Conservation (phyloP, 2,329 filamentous ascomycete species). For the Pezicula rhizophila region DNA sequence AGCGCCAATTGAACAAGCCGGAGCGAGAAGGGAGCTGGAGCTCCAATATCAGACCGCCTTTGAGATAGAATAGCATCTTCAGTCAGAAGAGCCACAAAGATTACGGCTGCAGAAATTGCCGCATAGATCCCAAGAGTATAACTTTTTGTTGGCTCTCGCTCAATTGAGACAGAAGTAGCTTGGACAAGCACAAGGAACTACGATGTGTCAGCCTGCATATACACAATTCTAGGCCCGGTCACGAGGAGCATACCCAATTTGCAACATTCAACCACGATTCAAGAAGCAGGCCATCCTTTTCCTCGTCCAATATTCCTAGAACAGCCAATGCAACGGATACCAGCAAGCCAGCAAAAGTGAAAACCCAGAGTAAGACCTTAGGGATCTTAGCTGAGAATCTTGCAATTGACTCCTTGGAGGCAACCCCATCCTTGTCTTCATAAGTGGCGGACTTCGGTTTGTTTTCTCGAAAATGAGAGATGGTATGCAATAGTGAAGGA, state of each 20-base stretch:
- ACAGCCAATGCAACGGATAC: conserved; percentile 52
- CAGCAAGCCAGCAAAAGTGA: conserved; percentile 47
- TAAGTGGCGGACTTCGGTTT: conserved; percentile 42
- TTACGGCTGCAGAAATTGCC: conserved; percentile 40
- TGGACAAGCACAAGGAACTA: conserved; percentile 49
- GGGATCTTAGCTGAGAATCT: conserved; percentile 56
- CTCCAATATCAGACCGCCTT: conserved; percentile 12
- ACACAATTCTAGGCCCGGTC: conserved; percentile 1
- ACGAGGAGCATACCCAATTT: conserved; percentile 53
- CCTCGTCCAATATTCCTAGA: conserved; percentile 37
- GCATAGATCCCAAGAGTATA: conserved; percentile 49
- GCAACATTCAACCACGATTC: conserved; percentile 55
- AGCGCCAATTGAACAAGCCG: conserved; percentile 41
- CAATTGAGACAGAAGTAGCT: conserved; percentile 40
- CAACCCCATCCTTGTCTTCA: conserved; percentile 63
- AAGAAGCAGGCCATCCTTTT: conserved; percentile 36
- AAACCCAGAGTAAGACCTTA: conserved; percentile 47
- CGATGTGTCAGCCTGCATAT: conserved; percentile 10
- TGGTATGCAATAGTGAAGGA: conserved; percentile 31
- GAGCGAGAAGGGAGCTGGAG: conserved; percentile 34
- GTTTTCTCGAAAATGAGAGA: conserved; percentile 28
- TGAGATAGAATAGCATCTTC: conserved; percentile 37
- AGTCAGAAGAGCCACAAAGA: conserved; percentile 37
- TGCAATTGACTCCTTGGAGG: conserved; percentile 55
- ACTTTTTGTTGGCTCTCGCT: conserved; percentile 43